Base-by-base conservation (phyloP, 768 basidiomycete genomes). In the Calvatia gigantea region DNA sequence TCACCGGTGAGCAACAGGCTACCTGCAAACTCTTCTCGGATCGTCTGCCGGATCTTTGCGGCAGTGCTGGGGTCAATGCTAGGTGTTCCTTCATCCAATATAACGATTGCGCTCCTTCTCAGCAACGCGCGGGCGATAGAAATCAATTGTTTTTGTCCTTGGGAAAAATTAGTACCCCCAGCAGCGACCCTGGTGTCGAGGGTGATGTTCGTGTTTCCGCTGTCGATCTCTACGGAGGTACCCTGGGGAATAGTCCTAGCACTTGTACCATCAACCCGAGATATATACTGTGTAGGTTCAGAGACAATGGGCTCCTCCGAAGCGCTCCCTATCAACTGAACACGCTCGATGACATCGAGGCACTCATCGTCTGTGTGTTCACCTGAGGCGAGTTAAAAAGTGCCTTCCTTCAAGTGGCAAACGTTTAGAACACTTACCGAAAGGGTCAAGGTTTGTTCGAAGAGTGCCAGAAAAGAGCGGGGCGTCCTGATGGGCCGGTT, bases 151-250 rank as follows among this genome's bases (percentile, higher is more conserved):
- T 92, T 69, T 65, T 97, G 94, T 9, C 95, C 94, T 57, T 94
- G 91, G 1, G 91, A 94, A 69, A 97, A 95, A 72, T 97, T 96
- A 28, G 84, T 78, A 0, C 94, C 94, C 0, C 93, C 92, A 1
- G 89, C 78, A 0, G 91, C 90, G 6, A 96, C 87, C 57, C 87
- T 83, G 0, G 87, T 90, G 17, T 90, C 84, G 2, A 96, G 76
- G 1, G 82, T 77, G 25, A 95, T 73, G 0, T 73, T 73, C 0
- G 75, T 77, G 64, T 81, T 87, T n/a, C 27, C 41, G 28, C 63
- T 51, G 21, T 89, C 87, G 2, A 77, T 65, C 21, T 86, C 84
- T 0, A 85, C 87, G 9, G 66, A 64, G 0, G 76, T 70, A 1
- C 76, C 77, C 0, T 72, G 74, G 3, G 66, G 54, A 2, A 79